Conservation (phyloP, 352 stramenopile genomes). For the Globisporangium apiculatum region DNA sequence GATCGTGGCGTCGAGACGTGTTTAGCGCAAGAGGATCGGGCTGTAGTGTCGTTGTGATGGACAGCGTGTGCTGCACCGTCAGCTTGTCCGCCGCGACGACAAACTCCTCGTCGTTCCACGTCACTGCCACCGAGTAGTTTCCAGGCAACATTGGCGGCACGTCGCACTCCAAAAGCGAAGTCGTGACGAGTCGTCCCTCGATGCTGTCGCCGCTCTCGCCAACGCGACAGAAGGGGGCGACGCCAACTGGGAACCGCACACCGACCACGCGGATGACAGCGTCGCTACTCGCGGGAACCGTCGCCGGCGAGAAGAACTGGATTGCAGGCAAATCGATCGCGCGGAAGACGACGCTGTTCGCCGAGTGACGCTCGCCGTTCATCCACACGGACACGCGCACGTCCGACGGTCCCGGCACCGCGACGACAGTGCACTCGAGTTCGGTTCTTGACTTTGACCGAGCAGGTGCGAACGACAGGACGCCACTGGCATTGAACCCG, state of each 20-base stretch:
- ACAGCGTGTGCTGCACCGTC: constrained; percentile 9
- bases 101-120: constrained; percentile 33
- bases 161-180: constrained; percentile 21
- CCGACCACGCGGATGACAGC: constrained; percentile 17
- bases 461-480: constrained; percentile 11
- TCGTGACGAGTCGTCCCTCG: constrained; percentile 11
- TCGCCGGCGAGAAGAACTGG: constrained; percentile 11
- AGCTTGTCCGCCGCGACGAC: constrained; percentile 4
- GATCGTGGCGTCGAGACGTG: constrained; percentile 19
- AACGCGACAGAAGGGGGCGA: constrained; percentile 17
- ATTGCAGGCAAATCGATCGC: constrained; percentile 15
- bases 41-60: constrained; percentile 6
- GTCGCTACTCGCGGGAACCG: constrained; percentile 13
- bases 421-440: constrained; percentile 5
- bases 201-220: constrained; percentile 6
- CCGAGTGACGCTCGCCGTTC: constrained; percentile 23
- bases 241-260: constrained; percentile 8
- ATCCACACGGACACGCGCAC: constrained; percentile 25
- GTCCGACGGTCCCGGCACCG: constrained; percentile 3
- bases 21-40: constrained; percentile 10
- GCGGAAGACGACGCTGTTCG: constrained; percentile 20
- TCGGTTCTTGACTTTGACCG: neutral
- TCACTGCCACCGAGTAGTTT: constrained; percentile 25
- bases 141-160: constrained; percentile 16
- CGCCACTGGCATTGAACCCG: constrained; percentile 16